Percentiles rank a stretch among this genome's conserved stretches.
phyloP scores from a whole-genome alignment of 108 stramenopile genomes.

The Aurantiochytrium sp. region DNA sequence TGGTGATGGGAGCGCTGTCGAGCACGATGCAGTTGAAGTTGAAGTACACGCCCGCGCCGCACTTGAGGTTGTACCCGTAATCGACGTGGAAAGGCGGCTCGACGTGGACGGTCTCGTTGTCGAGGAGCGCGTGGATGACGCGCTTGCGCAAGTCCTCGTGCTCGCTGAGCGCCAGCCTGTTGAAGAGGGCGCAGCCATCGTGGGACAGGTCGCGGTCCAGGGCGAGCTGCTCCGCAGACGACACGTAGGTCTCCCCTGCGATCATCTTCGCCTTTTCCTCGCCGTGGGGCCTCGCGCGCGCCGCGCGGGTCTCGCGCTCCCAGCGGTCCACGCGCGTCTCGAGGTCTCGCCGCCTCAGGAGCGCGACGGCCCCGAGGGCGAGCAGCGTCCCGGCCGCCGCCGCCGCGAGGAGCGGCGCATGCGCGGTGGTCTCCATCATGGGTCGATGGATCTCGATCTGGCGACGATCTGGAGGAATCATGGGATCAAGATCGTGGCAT shows the following conservation, averaged over 20 bases:
- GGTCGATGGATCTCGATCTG: too few species aligned
- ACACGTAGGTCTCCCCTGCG: background rate
- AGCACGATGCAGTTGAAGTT: constrained; percentile 64
- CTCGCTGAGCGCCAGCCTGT: background rate
- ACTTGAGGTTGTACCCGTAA: constrained; percentile 57
- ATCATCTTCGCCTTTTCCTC: background rate
- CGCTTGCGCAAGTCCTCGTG: background rate
- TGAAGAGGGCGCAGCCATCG: background rate
- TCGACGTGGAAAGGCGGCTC: constrained; percentile 63
- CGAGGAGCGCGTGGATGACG: background rate
- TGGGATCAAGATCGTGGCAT: too few species aligned
- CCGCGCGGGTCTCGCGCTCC: too few species aligned
- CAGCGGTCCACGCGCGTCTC: too few species aligned
- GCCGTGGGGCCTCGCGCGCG: background rate
- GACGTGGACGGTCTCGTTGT: constrained; percentile 16
- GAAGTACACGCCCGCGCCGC: constrained; percentile 60
- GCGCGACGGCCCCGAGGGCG: too few species aligned
- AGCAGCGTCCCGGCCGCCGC: too few species aligned
- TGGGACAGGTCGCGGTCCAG: background rate
- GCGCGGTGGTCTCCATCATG: too few species aligned
- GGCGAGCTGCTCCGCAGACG: background rate
- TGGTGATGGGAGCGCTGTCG: constrained; percentile 50
- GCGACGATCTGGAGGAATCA: too few species aligned
- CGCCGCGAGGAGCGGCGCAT: too few species aligned
- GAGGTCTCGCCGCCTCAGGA: too few species aligned